Evolutionary conservation across 129 eudicot genomes (phyloP).

Genomic region (Tagetes erecta): DNA sequence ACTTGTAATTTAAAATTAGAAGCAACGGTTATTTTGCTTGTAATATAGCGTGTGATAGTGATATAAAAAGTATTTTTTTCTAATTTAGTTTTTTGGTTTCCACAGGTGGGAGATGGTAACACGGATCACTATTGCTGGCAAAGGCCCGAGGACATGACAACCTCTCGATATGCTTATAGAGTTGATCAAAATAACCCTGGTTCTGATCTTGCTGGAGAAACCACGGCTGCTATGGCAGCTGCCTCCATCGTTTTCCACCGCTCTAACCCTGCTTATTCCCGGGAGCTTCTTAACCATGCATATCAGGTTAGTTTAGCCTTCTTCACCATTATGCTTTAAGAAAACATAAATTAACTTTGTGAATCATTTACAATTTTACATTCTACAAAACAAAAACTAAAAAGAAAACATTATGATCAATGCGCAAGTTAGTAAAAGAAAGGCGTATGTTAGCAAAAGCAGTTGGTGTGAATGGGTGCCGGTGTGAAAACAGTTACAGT

Average conservation of each 20-base stretch:
- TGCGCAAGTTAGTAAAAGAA: constrained; percentile 29
- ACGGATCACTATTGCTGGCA: constrained; percentile 87
- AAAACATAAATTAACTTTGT: no score
- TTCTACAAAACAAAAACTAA: no score
- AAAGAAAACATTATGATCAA: not conserved
- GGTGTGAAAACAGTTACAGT: constrained; percentile 32
- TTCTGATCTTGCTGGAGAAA: constrained; percentile 78
- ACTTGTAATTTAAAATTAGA: not conserved
- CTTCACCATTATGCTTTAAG: not conserved
- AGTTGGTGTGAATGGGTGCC: constrained; percentile 34
- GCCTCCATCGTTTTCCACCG: constrained; percentile 64
- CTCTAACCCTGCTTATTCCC: constrained; percentile 58
- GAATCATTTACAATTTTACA: no score
- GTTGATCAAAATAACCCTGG: constrained; percentile 73
- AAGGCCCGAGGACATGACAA: constrained; percentile 88
- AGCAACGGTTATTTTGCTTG: not conserved
- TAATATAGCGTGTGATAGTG: not conserved
- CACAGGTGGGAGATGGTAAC: constrained; percentile 79
- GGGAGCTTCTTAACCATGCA: constrained; percentile 62
- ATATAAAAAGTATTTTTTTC: not conserved
- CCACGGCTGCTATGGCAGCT: constrained; percentile 85
- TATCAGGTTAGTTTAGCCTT: constrained; percentile 46
- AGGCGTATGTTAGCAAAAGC: constrained; percentile 29
- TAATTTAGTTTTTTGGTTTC: not conserved
- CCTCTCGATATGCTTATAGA: constrained; percentile 65